Percentiles rank a stretch among this genome's conserved stretches.
Conservation (phyloP, 345 rosid species). For the Boechera retrofracta region DNA sequence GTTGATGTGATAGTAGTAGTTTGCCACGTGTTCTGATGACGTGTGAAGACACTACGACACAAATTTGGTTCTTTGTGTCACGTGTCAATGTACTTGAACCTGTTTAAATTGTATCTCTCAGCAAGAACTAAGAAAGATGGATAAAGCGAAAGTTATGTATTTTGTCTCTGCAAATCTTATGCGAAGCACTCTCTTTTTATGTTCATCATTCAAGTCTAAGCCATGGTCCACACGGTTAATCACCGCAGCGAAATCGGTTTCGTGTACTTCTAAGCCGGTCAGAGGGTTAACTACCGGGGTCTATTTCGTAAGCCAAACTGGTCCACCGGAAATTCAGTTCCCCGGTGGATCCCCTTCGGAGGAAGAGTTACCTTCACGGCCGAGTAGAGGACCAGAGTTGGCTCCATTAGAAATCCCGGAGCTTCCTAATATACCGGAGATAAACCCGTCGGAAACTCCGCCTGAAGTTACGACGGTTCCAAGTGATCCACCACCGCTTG, state of each 20-base stretch:
- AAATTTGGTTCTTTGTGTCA: not conserved
- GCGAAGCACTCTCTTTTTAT: constrained; percentile 23
- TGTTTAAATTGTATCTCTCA: not conserved
- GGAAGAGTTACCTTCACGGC: constrained; percentile 42
- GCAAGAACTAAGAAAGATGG: not conserved
- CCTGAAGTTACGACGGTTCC: constrained; percentile 41
- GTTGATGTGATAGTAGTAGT: not conserved
- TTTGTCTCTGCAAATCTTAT: constrained; percentile 28
- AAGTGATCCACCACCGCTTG: constrained; percentile 41
- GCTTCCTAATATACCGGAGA: constrained; percentile 37
- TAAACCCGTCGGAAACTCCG: constrained; percentile 16
- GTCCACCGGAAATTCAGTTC: constrained; percentile 41
- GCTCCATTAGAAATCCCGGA: constrained; percentile 37
- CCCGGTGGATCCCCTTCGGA: constrained; percentile 35
- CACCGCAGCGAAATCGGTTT: constrained; percentile 7
- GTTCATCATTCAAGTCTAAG: constrained; percentile 24
- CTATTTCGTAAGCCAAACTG: constrained; percentile 33
- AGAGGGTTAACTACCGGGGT: constrained; percentile 1
- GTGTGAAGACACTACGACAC: not conserved
- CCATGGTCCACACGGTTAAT: constrained; percentile 30
- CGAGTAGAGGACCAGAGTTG: constrained; percentile 38
- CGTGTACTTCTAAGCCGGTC: constrained; percentile 17
- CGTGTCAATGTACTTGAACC: constrained; percentile 21
- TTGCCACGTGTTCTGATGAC: not conserved
- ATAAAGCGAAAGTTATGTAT: constrained; percentile 23